A percentile compares a stretch with the other conserved stretches of the same genome.
phyloP scores from a whole-genome alignment of 805 yeast genomes.

The Metschnikowia drakensbergensis region DNA sequence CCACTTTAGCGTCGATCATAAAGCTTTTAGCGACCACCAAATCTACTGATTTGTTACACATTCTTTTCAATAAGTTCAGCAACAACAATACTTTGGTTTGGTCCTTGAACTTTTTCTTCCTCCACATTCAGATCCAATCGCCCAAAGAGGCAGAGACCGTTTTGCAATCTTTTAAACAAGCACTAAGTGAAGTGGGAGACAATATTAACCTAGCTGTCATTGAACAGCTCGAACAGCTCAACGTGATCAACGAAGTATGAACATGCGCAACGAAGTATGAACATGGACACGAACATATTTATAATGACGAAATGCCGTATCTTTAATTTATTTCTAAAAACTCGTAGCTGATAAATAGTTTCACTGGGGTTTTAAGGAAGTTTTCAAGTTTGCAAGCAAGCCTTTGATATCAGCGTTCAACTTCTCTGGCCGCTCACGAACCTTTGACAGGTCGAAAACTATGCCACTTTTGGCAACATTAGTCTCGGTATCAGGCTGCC shows the following conservation, averaged over 20 bases:
- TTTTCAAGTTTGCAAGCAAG: background rate
- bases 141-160: slow-evolving; percentile 20
- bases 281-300: background rate
- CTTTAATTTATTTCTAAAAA: slow-evolving; percentile 6
- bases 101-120: slow-evolving; percentile 29
- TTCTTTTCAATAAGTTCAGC: slow-evolving; percentile 27
- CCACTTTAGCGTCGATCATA: slow-evolving; percentile 24
- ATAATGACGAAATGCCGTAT: slow-evolving; percentile 7
- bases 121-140: slow-evolving; percentile 23
- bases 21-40: slow-evolving; percentile 23
- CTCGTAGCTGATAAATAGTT: background rate
- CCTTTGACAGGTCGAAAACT: slow-evolving; percentile 7
- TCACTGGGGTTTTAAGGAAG: background rate
- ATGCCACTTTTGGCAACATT: background rate
- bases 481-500: background rate
- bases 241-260: background rate
- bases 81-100: slow-evolving; percentile 15
- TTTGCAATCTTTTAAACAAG: slow-evolving; percentile 21
- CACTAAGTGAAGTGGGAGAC: slow-evolving; percentile 25
- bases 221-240: slow-evolving; percentile 9
- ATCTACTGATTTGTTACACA: slow-evolving; percentile 22
- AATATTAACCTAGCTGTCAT: slow-evolving; percentile 20
- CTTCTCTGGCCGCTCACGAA: slow-evolving; percentile 12
- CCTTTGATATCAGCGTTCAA: slow-evolving; percentile 7
- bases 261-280: background rate